Evolutionary conservation across 2,329 filamentous ascomycete genomes (phyloP), one percentile per base, ranked within the genome.

Genomic region (Aspergillus nomiae): DNA sequence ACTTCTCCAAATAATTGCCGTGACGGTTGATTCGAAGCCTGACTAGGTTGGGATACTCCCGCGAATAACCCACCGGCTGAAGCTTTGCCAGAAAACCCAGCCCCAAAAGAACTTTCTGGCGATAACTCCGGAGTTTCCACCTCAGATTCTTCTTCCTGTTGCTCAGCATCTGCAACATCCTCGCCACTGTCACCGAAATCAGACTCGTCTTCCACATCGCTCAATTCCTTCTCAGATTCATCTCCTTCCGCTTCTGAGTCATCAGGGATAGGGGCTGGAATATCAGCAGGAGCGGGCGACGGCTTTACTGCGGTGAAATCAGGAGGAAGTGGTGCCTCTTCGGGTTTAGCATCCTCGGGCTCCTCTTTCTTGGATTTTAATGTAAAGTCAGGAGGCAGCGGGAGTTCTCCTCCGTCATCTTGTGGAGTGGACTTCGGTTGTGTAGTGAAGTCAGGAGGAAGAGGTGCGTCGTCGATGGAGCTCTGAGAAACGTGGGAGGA

Each of bases 1-100:
- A 82, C 75, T 64, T 83, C 81, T 21, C 81, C 81, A 65, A 83
- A 83, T 26, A 83, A 65, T 26, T 71, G 72, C 36, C 73, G 71
- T 24, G 73, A 70, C 34, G 68, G 70, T 48, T 70, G 69, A 21
- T 70, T 67, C 51, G 71, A 65, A n/a, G 56, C 48, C 45, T 63
- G 46, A 10, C 63, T 68, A 4, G 71, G 68, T n/a, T 76, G 70
- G 4, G 73, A 69, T 34, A 77, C 61, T 53, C 78, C 78, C 16
- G 75, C 74, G 63, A 83, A 83, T 5, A 79, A 63, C 24, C 77
- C 78, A 28, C 76, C 77, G 21, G 74, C 74, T 21, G 78, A 73
- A 61, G 74, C 78, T 56, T 76, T 74, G 19, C 77, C 75, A 8
- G 72, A 70, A 4, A 70, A 60, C 41, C 70, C 76, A 36, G 43